Percentiles rank a stretch among this genome's conserved stretches.
Conservation (phyloP, 768 basidiomycete species). For the Phanerochaete sordida region DNA sequence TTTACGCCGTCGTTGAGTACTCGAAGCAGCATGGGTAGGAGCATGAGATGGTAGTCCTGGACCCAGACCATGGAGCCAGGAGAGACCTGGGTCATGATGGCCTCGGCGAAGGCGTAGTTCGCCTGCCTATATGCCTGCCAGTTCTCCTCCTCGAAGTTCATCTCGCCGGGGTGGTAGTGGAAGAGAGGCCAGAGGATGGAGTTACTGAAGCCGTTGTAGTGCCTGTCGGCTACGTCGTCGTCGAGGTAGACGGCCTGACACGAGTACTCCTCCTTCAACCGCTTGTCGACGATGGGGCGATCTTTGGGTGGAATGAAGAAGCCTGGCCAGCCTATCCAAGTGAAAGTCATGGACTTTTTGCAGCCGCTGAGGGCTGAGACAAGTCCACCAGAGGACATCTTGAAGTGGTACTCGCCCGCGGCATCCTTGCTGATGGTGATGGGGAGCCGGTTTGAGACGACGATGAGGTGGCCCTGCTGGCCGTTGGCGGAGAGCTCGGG, state of each 20-base stretch:
- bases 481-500: constrained; percentile 22
- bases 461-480: constrained; percentile 74
- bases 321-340: constrained; percentile 96
- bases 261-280: constrained; percentile 91
- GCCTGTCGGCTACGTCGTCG: constrained; percentile 96
- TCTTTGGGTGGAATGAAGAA: constrained; percentile 93
- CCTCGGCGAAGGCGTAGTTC: constrained; percentile 92
- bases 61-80: constrained; percentile 98
- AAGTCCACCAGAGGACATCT: constrained; percentile 98
- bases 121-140: constrained; percentile 98
- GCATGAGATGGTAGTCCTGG: constrained; percentile 97
- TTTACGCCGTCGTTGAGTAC: constrained; percentile 80
- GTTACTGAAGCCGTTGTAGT: constrained; percentile 99
- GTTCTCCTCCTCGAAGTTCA: constrained; percentile 99
- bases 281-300: constrained; percentile 84
- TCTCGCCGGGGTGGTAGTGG: constrained; percentile 99
- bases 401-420: constrained; percentile 92
- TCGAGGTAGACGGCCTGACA: constrained; percentile 98
- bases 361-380: constrained; percentile 96
- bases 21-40: constrained; percentile 93
- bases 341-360: constrained; percentile 97
- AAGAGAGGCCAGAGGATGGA: constrained; percentile 99
- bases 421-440: constrained; percentile 95
- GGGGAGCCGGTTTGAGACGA: constrained; percentile 93
- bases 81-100: constrained; percentile 70